A percentile compares a stretch with the other conserved stretches of the same genome.
These are phyloP conservation scores for Hevea brasiliensis DNA, from an alignment of 345 rosid genomes.

Conservation along the genomic window DNA sequence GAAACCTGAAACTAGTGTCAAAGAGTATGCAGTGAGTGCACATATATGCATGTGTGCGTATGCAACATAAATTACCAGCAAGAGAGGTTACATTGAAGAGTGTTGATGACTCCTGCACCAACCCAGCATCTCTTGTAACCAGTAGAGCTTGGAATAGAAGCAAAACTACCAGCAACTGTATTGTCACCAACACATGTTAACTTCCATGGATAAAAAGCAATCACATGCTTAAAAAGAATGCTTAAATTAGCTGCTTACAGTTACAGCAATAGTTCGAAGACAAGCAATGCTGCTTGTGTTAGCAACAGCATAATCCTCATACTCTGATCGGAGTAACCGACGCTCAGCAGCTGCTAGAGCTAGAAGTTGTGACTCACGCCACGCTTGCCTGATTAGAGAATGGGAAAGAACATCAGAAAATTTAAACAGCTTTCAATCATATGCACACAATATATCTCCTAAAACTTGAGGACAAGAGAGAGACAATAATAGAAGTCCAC, in stretches of 20 bases:
- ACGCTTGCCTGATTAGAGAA: slow-evolving; percentile 50
- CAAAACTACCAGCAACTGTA: slow-evolving; percentile 56
- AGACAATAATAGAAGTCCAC: not conserved
- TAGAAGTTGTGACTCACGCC: slow-evolving; percentile 61
- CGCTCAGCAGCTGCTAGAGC: slow-evolving; percentile 57
- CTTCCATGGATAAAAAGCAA: not conserved
- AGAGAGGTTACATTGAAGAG: slow-evolving; percentile 39
- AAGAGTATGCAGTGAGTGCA: not conserved
- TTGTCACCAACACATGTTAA: slow-evolving; percentile 10
- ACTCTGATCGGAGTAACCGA: slow-evolving; percentile 51
- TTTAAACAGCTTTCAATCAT: not conserved
- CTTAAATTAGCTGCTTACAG: slow-evolving; percentile 36
- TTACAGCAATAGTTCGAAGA: slow-evolving; percentile 51
- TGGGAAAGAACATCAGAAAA: not conserved
- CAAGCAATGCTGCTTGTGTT: slow-evolving; percentile 57
- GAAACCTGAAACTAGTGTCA: slow-evolving; percentile 54
- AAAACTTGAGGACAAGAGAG: too few species aligned
- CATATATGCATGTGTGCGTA: not conserved
- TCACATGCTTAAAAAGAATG: not conserved
- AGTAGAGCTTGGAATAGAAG: slow-evolving; percentile 55
- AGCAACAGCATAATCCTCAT: slow-evolving; percentile 55
- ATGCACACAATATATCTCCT: not conserved
- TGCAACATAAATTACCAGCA: not conserved
- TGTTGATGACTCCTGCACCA: slow-evolving; percentile 45
- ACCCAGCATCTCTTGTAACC: slow-evolving; percentile 42